Evolutionary conservation across 2,329 filamentous ascomycete species (phyloP).

Genomic region (Thielaviopsis euricoi): DNA sequence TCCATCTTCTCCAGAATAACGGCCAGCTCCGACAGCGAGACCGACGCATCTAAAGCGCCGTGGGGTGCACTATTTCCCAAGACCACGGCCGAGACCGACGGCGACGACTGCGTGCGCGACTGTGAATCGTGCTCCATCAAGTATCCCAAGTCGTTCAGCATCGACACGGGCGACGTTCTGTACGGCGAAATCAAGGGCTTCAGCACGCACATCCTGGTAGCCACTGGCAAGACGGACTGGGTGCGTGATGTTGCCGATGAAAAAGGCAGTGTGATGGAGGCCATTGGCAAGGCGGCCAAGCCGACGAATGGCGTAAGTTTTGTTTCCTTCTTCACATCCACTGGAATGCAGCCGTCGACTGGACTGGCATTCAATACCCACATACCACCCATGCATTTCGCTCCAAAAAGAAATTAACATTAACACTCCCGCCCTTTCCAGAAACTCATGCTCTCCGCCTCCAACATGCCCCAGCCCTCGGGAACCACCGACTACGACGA

Average conservation of each 20-base stretch:
- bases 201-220: slow-evolving; percentile 79
- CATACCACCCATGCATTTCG: too few relatives aligned
- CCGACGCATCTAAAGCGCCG: slow-evolving; percentile 15
- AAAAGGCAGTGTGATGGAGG: slow-evolving; percentile 70
- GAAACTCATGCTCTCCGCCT: slow-evolving; percentile 81
- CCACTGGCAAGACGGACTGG: slow-evolving; percentile 95
- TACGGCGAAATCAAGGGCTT: slow-evolving; percentile 79
- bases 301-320: slow-evolving; percentile 51
- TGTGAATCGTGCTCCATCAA: slow-evolving; percentile 65
- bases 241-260: slow-evolving; percentile 77
- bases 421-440: slow-evolving; percentile 19
- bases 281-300: slow-evolving; percentile 40
- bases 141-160: slow-evolving; percentile 55
- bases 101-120: slow-evolving; percentile 77
- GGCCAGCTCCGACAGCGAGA: slow-evolving; percentile 12
- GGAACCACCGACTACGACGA: slow-evolving; percentile 44
- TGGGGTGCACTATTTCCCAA: slow-evolving; percentile 48
- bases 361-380: too few relatives aligned
- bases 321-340: neutral
- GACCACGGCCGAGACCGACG: slow-evolving; percentile 61
- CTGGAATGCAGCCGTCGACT: neutral
- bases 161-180: slow-evolving; percentile 62
- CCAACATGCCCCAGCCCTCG: slow-evolving; percentile 70
- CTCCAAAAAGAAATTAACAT: too few relatives aligned
- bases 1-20: slow-evolving; percentile 23